phyloP scores from a whole-genome alignment of 2,329 filamentous ascomycete species.

The Calycina marina region DNA sequence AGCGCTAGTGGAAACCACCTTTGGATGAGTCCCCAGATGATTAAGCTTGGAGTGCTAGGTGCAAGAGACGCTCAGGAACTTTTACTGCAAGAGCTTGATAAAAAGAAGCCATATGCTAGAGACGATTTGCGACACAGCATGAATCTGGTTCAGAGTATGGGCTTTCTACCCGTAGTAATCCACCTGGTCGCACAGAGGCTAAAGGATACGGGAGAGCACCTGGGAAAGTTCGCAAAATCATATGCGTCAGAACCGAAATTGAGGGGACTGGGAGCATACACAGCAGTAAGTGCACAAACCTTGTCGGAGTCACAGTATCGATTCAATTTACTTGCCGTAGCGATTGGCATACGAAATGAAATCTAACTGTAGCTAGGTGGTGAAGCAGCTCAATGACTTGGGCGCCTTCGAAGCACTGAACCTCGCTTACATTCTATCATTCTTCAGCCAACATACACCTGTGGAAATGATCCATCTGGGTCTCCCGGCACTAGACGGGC shows the following conservation, averaged over 20 bases:
- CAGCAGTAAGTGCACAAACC: conserved; percentile 21
- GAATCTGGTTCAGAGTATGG: conserved; percentile 49
- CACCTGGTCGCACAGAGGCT: conserved; percentile 50
- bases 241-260: conserved; percentile 41
- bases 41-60: conserved; percentile 39
- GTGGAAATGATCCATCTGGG: conserved; percentile 50
- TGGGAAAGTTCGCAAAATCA: conserved; percentile 44
- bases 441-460: conserved; percentile 49
- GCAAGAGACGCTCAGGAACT: conserved; percentile 43
- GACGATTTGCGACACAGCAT: conserved; percentile 41
- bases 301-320: too few relatives aligned
- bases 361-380: too few relatives aligned
- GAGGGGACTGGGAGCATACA: conserved; percentile 32
- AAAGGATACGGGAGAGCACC: conserved; percentile 43
- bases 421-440: conserved; percentile 48
- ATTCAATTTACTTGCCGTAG: too few relatives aligned
- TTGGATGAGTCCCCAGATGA: conserved; percentile 42
- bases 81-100: conserved; percentile 47
- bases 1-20: conserved; percentile 38
- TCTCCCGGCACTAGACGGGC: conserved; percentile 8
- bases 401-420: conserved; percentile 42
- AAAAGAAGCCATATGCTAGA: conserved; percentile 34
- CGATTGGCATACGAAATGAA: too few relatives aligned
- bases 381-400: conserved; percentile 32
- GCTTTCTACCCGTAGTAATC: conserved; percentile 51